phyloP scores from a whole-genome alignment of 371 early-diverging fungal genomes.

The Circinella umbellata region DNA sequence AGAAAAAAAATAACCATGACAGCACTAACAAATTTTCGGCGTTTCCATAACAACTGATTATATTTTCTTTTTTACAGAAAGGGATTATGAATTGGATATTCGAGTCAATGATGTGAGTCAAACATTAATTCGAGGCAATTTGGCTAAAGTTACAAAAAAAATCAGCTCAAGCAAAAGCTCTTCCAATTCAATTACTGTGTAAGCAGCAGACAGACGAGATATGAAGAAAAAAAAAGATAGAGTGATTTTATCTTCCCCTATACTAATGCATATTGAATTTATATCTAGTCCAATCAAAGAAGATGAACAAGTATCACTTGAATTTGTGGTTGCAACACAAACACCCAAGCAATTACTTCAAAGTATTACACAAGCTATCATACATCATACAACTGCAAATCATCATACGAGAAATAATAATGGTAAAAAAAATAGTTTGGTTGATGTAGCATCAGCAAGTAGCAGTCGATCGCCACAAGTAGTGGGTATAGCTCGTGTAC shows the following conservation, averaged over 20 bases:
- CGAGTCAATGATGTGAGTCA: conserved; percentile 20
- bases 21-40: background rate
- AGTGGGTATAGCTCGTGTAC: conserved; percentile 14
- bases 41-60: no score
- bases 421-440: background rate
- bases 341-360: background rate
- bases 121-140: conserved; percentile 13
- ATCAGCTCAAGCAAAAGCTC: conserved; percentile 10
- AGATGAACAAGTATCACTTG: background rate
- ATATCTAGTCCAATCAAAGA: conserved; percentile 1
- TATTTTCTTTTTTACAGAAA: background rate
- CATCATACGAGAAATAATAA: background rate
- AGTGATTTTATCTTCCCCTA: no score
- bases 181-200: background rate
- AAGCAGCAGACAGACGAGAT: background rate
- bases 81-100: conserved; percentile 18
- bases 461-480: background rate
- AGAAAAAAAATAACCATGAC: background rate
- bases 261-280: no score
- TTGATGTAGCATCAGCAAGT: background rate
- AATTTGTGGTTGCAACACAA: background rate
- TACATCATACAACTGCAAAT: background rate
- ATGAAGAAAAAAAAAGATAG: background rate
- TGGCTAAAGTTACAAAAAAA: conserved; percentile 12
- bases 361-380: background rate